A percentile compares a stretch with the other conserved stretches of the same genome.
Conservation (phyloP, 257 asterid species). For the Solanum chaucha region DNA sequence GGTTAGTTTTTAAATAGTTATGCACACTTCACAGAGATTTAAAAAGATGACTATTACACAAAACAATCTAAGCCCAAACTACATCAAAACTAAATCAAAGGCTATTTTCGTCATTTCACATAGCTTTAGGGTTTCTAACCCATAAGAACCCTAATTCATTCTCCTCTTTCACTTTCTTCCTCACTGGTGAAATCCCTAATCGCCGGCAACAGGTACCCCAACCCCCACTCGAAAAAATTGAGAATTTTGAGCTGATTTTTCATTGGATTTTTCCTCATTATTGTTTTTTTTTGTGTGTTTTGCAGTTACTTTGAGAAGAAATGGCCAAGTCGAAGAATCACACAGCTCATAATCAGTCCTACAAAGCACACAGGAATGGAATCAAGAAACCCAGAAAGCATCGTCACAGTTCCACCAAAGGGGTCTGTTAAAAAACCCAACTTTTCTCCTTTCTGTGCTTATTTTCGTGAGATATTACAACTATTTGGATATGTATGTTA, state of each 20-base stretch:
- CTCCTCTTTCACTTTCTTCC: not conserved
- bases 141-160: not conserved
- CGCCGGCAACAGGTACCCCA: not conserved
- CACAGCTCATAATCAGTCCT: slow-evolving; percentile 87
- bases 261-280: not conserved
- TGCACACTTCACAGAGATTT: not conserved
- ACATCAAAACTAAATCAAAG: not conserved
- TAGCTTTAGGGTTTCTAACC: not conserved
- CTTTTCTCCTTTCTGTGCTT: not conserved
- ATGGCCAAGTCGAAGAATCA: slow-evolving; percentile 96
- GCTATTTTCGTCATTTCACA: not conserved
- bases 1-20: not conserved
- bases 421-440: slow-evolving; percentile 24
- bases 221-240: not conserved
- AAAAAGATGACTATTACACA: not conserved
- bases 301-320: not conserved
- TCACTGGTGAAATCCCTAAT: not conserved
- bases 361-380: slow-evolving; percentile 82
- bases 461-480: not conserved
- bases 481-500: not conserved
- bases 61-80: not conserved
- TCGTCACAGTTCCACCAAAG: slow-evolving; percentile 74
- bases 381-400: slow-evolving; percentile 80
- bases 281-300: not conserved
- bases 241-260: not conserved